Percentiles rank a stretch among this genome's conserved stretches.
phyloP scores from a whole-genome alignment of 352 stramenopile genomes.

The Phytophthora sp. region DNA sequence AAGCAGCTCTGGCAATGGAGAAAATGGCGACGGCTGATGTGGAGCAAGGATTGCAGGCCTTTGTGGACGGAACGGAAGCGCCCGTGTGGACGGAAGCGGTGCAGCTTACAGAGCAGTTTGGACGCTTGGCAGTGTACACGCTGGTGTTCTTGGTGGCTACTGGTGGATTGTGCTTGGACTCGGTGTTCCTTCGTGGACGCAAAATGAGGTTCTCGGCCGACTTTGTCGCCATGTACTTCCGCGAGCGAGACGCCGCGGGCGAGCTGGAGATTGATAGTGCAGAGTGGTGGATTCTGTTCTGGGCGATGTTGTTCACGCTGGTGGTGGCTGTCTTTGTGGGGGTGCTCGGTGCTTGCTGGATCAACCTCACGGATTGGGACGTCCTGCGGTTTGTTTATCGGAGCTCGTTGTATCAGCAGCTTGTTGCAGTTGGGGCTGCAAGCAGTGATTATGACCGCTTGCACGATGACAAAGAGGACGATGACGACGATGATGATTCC shows the following conservation, averaged over 20 bases:
- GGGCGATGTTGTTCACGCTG: slow-evolving; percentile 38
- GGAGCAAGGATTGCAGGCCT: slow-evolving; percentile 22
- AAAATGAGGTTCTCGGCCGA: slow-evolving; percentile 60
- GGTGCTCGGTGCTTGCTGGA: slow-evolving; percentile 48
- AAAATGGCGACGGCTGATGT: slow-evolving; percentile 5
- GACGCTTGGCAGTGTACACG: slow-evolving; percentile 41
- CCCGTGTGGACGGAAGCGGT: slow-evolving; percentile 22
- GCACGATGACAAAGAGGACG: slow-evolving; percentile 24
- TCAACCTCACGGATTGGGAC: slow-evolving; percentile 66
- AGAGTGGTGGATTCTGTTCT: slow-evolving; percentile 48
- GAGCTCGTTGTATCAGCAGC: slow-evolving; percentile 16
- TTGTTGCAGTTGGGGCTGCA: slow-evolving; percentile 3
- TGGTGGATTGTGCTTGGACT: slow-evolving; percentile 35
- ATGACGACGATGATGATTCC: slow-evolving; percentile 21
- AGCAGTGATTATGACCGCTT: slow-evolving; percentile 21
- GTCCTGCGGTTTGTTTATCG: slow-evolving; percentile 36
- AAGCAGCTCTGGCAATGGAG: background rate
- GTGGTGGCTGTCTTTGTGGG: slow-evolving; percentile 43
- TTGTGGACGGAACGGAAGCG: background rate
- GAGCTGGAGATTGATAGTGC: slow-evolving; percentile 52
- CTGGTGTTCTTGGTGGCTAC: slow-evolving; percentile 38
- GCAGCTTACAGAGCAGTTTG: slow-evolving; percentile 28
- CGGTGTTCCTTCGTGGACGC: slow-evolving; percentile 57
- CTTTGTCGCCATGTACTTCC: slow-evolving; percentile 55
- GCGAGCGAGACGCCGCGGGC: slow-evolving; percentile 40